Evolutionary conservation across 768 basidiomycete species (phyloP).

Genomic region (Roridomyces roridus): DNA sequence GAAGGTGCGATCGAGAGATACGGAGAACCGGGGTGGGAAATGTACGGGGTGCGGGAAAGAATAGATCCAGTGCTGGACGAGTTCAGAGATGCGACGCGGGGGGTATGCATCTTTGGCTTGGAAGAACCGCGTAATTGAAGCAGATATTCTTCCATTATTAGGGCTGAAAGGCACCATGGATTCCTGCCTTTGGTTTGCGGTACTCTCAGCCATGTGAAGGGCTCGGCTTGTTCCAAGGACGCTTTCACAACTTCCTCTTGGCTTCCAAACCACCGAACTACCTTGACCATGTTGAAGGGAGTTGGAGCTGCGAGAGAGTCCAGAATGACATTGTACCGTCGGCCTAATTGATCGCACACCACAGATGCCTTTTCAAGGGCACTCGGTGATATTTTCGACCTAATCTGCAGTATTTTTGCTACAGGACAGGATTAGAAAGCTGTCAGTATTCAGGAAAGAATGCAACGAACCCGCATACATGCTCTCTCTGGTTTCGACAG

Average conservation of each 20-base stretch:
- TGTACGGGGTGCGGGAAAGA: conserved; percentile 27
- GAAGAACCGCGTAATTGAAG: conserved; percentile 26
- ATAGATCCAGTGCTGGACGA: conserved; percentile 28
- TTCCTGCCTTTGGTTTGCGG: conserved; percentile 41
- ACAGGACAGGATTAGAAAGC: conserved; percentile 1
- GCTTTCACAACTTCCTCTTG: conserved; percentile 53
- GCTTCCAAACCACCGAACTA: conserved; percentile 66
- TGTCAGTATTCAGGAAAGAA: not conserved
- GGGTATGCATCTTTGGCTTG: not conserved
- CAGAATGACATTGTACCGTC: conserved; percentile 67
- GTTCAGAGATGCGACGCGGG: conserved; percentile 16
- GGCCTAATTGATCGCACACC: conserved; percentile 65
- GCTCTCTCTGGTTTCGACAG: conserved; percentile 65
- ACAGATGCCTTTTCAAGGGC: conserved; percentile 70
- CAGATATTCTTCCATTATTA: conserved; percentile 71
- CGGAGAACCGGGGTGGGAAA: conserved; percentile 35
- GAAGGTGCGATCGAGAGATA: conserved; percentile 47
- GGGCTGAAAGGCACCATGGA: conserved; percentile 70
- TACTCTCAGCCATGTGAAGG: conserved; percentile 75
- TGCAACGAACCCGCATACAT: conserved; percentile 56
- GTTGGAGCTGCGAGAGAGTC: conserved; percentile 38
- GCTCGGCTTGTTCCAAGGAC: conserved; percentile 69
- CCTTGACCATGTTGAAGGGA: conserved; percentile 51
- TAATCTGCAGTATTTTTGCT: conserved; percentile 68
- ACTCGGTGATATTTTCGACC: conserved; percentile 51